Evolutionary conservation across 2,329 filamentous ascomycete species (phyloP).

Genomic region (Beauveria caledonica): DNA sequence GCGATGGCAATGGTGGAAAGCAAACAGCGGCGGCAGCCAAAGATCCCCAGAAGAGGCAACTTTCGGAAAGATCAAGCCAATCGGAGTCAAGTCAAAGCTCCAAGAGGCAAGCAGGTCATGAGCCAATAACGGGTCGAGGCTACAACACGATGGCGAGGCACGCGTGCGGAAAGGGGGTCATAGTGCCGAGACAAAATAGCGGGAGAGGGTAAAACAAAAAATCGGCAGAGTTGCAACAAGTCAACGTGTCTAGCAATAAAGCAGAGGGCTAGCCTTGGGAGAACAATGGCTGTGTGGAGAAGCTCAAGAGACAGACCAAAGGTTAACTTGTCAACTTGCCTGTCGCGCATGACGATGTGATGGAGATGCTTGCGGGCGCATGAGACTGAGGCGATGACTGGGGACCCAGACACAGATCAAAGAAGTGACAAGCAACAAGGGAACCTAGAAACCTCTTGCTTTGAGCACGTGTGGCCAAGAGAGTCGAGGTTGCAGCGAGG

Average conservation of each 20-base stretch:
- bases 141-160: slow-evolving; percentile 5
- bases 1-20: not conserved
- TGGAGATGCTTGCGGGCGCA: not conserved
- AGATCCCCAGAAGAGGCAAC: not conserved
- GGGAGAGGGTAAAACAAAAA: not conserved
- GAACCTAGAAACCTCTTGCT: not conserved
- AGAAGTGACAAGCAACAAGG: not conserved
- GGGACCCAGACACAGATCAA: not conserved
- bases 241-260: not conserved
- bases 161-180: not conserved
- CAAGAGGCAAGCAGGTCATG: not conserved
- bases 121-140: slow-evolving; percentile 4
- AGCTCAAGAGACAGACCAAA: not conserved
- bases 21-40: not conserved
- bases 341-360: not conserved
- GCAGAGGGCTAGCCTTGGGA: not conserved
- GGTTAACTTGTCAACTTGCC: not conserved
- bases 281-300: slow-evolving; percentile 1
- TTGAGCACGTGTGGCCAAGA: not conserved
- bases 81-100: not conserved
- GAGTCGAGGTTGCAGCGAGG: not conserved
- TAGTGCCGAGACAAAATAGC: not conserved
- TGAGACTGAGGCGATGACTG: not conserved
- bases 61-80: not conserved
- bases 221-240: not conserved